A percentile compares a stretch with the other conserved stretches of the same genome.
phyloP scores from a whole-genome alignment of 139 green algal species.

The Pleodorina starrii region DNA sequence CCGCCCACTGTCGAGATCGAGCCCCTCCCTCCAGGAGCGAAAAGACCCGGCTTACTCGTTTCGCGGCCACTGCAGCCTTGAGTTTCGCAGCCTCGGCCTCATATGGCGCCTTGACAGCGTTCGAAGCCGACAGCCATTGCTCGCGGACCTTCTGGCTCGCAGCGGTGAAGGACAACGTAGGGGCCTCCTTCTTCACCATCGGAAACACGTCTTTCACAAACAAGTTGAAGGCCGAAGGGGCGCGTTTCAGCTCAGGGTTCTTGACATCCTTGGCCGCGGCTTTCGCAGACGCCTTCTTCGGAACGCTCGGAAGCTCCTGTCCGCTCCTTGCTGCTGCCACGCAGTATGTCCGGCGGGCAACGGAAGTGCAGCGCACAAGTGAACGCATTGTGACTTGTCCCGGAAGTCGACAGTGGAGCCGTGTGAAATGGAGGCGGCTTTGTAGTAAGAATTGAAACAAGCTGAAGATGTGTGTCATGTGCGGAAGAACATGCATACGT shows the following conservation, averaged over 20 bases:
- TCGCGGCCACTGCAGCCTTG: not conserved
- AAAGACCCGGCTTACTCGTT: slow-evolving; percentile 7
- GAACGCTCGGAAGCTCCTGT: not conserved
- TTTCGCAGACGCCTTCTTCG: slow-evolving; percentile 27
- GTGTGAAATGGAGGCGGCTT: too few species aligned
- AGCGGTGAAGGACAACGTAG: not conserved
- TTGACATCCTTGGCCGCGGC: not conserved
- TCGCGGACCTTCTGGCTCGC: not conserved
- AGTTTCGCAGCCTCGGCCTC: slow-evolving; percentile 14
- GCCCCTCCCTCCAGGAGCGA: too few species aligned
- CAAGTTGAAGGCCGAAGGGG: slow-evolving; percentile 31
- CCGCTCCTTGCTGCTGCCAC: not conserved
- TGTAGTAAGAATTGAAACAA: too few species aligned
- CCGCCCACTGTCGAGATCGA: too few species aligned
- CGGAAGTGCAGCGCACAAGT: not conserved
- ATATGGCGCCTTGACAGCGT: not conserved
- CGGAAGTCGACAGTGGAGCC: too few species aligned
- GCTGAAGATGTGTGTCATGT: too few species aligned
- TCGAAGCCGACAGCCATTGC: not conserved
- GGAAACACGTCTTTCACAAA: slow-evolving; percentile 18
- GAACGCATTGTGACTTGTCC: not conserved
- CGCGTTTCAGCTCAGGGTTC: not conserved
- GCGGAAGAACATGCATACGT: too few species aligned
- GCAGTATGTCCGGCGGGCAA: not conserved
- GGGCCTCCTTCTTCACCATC: not conserved